Base-by-base conservation (phyloP, 176 grass and related monocot genomes). In the Typha latifolia region DNA sequence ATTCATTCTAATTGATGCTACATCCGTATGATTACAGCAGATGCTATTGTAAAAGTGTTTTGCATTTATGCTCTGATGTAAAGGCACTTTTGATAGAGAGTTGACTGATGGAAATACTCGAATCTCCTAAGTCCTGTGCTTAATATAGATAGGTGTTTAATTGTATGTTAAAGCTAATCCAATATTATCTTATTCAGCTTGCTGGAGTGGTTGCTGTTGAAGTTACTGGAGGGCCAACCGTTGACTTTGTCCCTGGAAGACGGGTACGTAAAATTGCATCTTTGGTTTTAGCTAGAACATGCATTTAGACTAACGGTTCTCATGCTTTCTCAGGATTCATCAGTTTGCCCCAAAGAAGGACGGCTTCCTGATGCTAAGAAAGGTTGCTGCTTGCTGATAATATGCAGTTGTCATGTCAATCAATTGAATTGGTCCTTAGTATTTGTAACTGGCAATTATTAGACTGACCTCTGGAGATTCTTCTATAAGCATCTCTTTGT, bases 121-220 rank as follows among this genome's bases (percentile, higher is more conserved):
- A 43, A 43, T 43, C 6, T 43, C 34, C 9, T 6, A 10, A 43
- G 8, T 43, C 37, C 37, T 43, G 1, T 43, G 10, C 9, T 43
- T 26, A 21, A 2, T 20, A 4, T 26, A 23, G 16, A 16, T 21
- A 67, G n/a, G 0, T 49, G 7, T 21, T 67, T 14, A 48, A 67
- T 59, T 19, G n/a, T 6, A 19, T 59, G 43, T 49, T 5, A 19
- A 26, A 49, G 16, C 3, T 49, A 23, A 27, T 22, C 49, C 69
- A 15, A 5, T 81, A 75, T 27, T 86, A 79, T 75, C 62, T 71
- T 29, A 52, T 32, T 62, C 74, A 93, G 94, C 82, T 99, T 80
- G 86, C 89, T 74, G 94, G 94, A 85, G 86, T 90, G 56, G 81
- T 93, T 80, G 94, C 94, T 62, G 86, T 93, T 76, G 94, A 99